A percentile compares a stretch with the other conserved stretches of the same genome.
These are phyloP conservation scores for Lojkania enalia DNA, from an alignment of 2,329 filamentous ascomycete genomes.

Conservation along the genomic window DNA sequence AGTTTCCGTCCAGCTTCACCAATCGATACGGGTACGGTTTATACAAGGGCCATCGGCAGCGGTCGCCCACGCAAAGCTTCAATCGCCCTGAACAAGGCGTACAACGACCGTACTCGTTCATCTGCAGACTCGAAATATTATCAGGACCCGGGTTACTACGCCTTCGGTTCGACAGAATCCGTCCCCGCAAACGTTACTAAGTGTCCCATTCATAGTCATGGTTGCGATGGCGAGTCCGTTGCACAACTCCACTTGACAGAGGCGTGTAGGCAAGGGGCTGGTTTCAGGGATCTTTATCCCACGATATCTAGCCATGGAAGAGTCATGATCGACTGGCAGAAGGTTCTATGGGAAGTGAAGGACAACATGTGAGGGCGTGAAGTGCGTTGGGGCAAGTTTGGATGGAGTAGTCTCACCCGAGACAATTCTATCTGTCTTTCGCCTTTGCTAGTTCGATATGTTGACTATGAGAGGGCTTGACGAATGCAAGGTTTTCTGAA, in stretches of 20 bases:
- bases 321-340: conserved; percentile 10
- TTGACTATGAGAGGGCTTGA: too few species aligned
- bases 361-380: too few species aligned
- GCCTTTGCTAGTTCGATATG: too few species aligned
- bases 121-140: not conserved
- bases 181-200: not conserved
- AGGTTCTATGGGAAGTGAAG: conserved; percentile 8
- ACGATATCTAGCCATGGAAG: not conserved
- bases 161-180: not conserved
- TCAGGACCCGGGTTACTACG: not conserved
- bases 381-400: too few species aligned
- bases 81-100: not conserved
- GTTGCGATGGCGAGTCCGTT: conserved; percentile 6
- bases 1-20: too few species aligned
- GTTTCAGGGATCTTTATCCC: conserved; percentile 9
- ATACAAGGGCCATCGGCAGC: not conserved
- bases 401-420: too few species aligned
- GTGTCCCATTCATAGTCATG: conserved; percentile 6
- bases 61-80: not conserved
- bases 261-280: not conserved
- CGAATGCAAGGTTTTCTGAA: too few species aligned
- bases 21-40: too few species aligned
- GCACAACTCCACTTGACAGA: conserved; percentile 3
- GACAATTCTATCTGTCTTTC: too few species aligned
- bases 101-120: not conserved